These are phyloP conservation scores for Triticum turgidum DNA, from an alignment of 176 grass and related monocot species.

Conservation along the genomic window DNA sequence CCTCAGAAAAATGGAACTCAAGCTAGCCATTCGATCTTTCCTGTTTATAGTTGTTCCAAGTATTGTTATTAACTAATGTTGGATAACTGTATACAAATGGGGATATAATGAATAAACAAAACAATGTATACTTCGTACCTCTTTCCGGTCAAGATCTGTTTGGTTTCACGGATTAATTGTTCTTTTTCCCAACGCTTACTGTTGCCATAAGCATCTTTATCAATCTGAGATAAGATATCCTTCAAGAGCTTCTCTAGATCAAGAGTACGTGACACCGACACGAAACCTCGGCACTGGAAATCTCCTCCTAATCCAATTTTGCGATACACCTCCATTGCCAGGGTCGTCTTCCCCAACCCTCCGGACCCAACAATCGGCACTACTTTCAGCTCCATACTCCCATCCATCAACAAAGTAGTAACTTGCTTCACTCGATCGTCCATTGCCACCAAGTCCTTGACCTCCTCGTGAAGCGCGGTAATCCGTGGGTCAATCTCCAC, in stretches of 20 bases:
- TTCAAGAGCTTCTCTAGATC: conserved; percentile 6
- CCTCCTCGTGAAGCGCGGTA: neutral
- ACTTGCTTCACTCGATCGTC: neutral
- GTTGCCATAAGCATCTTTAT: neutral
- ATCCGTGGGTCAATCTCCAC: neutral
- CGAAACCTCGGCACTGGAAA: neutral
- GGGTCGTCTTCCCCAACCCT: conserved; percentile 15
- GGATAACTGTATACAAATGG: no score
- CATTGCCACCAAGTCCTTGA: neutral
- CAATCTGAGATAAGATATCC: neutral
- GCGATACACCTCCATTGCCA: conserved; percentile 8
- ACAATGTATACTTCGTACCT: neutral
- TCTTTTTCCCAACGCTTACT: neutral
- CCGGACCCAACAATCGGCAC: conserved; percentile 24
- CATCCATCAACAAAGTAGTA: neutral
- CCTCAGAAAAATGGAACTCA: no score
- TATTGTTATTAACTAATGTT: no score
- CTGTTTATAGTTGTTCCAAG: no score
- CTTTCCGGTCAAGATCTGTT: neutral
- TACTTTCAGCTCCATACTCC: neutral
- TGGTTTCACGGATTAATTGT: neutral
- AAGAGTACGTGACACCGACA: neutral
- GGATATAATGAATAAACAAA: no score
- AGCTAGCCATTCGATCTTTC: no score
- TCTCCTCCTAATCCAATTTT: neutral